phyloP scores from a whole-genome alignment of 2,329 filamentous ascomycete species.

The Sphaerulina vaccinii region DNA sequence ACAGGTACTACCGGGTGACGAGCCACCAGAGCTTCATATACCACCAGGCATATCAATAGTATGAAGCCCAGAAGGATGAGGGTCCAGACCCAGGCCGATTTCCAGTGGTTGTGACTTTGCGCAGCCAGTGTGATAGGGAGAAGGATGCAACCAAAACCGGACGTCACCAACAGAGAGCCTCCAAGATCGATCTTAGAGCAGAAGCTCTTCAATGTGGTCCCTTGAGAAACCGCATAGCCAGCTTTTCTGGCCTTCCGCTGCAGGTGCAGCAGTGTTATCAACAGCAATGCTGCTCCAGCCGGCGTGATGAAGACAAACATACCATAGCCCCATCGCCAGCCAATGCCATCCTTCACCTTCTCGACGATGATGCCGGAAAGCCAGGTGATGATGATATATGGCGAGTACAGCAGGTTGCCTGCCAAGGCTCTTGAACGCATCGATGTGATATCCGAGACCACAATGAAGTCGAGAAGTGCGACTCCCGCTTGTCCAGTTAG shows the following conservation, averaged over 20 bases:
- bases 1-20: slow-evolving; percentile 48
- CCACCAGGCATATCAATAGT: slow-evolving; percentile 45
- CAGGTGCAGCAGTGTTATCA: slow-evolving; percentile 41
- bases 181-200: slow-evolving; percentile 36
- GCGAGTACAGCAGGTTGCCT: slow-evolving; percentile 41
- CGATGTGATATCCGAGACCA: slow-evolving; percentile 45
- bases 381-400: slow-evolving; percentile 45
- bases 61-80: slow-evolving; percentile 47
- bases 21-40: slow-evolving; percentile 50
- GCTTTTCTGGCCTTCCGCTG: slow-evolving; percentile 38
- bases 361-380: slow-evolving; percentile 45
- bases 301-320: slow-evolving; percentile 48
- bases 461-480: slow-evolving; percentile 43
- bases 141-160: slow-evolving; percentile 50
- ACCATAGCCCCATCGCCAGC: slow-evolving; percentile 48
- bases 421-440: slow-evolving; percentile 44
- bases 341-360: slow-evolving; percentile 42
- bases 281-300: slow-evolving; percentile 38
- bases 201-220: slow-evolving; percentile 36
- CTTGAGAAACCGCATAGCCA: slow-evolving; percentile 32
- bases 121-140: slow-evolving; percentile 50
- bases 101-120: slow-evolving; percentile 42
- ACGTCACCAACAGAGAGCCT: slow-evolving; percentile 49
- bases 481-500: slow-evolving; percentile 42
- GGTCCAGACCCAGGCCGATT: slow-evolving; percentile 47